Evolutionary conservation across 1,139 yeast species (phyloP), one percentile per base, ranked within the genome.

Genomic region (Meyerozyma elateridarum): DNA sequence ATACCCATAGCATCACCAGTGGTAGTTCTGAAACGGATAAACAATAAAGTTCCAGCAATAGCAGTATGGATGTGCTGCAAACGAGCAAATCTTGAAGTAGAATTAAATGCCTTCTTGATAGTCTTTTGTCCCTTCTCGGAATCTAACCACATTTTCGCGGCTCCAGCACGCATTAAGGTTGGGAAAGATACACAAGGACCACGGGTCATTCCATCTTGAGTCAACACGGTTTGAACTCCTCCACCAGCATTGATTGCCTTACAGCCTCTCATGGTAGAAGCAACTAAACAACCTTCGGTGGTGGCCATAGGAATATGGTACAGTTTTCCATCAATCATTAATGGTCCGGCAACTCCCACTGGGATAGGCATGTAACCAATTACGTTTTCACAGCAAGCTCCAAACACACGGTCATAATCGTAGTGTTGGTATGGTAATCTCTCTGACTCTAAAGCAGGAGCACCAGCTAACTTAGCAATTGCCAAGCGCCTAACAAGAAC

Each of bases 1-100:
- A 91, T 91, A 45, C 98, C 99, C 99, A 91, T 91, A 13, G 98
- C 98, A 67, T 91, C 99, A 59, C 99, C 99, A 21, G 99, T 91
- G 26, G 96, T 88, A 17, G 99, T 91, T 55, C 89, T 79, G 69
- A 91, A 91, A 51, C 98, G 79, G 48, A 93, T 82, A 53, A 75
- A 91, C 49, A 93, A 68, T 44, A 84, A 68, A 33, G 85, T 84
- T 25, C 99, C 98, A n/a, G 98, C 98, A 56, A 91, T 66, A 2
- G 97, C 95, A 18, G 97, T 87, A 59, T 88, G 85, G 45, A 89
- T 70, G 48, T 83, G 82, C 60, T 85, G 95, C 51, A 91, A 75
- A 52, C 96, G 79, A 14, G 99, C 99, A 64, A 91, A 91, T 61
- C 99, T 76, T 8, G 97, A 89, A 14, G 99, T 91, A 5, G 96